These are phyloP conservation scores for Fragaria iinumae DNA, from an alignment of 306 rosid genomes.

Conservation along the genomic window DNA sequence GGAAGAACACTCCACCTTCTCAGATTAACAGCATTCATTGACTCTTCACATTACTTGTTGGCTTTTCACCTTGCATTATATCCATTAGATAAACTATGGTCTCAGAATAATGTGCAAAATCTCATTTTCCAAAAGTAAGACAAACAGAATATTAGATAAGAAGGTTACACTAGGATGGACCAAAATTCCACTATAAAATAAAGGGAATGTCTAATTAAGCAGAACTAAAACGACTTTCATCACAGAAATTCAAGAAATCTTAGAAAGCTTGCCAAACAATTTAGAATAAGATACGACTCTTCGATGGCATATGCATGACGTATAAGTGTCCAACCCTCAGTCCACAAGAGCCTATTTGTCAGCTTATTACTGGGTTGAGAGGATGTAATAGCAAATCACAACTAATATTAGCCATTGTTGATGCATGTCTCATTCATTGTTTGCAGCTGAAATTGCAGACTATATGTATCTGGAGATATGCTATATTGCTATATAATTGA, in stretches of 20 bases:
- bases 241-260: neutral
- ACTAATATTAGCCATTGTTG: constrained; percentile 1
- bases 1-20: neutral
- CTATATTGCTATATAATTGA: constrained; percentile 18
- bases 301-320: constrained; percentile 1
- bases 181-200: constrained; percentile 37
- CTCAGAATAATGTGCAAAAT: neutral
- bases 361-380: constrained; percentile 2
- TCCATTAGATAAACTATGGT: neutral
- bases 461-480: constrained; percentile 9
- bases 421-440: constrained; percentile 9
- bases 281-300: neutral
- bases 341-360: constrained; percentile 17
- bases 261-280: neutral
- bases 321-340: neutral
- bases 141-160: neutral
- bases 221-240: neutral
- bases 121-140: neutral
- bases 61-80: neutral
- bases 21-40: neutral
- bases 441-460: constrained; percentile 9
- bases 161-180: constrained; percentile 31
- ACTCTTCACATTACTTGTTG: neutral
- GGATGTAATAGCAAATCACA: neutral
- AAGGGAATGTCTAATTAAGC: neutral